Evolutionary conservation across 345 rosid species (phyloP).

Genomic region (Punica granatum): DNA sequence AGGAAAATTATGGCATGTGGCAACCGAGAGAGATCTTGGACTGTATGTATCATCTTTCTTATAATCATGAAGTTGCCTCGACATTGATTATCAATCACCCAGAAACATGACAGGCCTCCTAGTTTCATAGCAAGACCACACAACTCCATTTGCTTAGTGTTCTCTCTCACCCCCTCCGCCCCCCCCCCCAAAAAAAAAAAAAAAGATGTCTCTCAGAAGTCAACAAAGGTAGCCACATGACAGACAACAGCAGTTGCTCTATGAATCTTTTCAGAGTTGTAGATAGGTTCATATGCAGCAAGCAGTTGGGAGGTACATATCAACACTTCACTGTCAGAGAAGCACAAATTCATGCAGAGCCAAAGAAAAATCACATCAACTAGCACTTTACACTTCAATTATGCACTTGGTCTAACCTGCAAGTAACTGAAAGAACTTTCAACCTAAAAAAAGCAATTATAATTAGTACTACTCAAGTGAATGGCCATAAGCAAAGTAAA

Average conservation of each 20-base stretch:
- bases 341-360: not conserved
- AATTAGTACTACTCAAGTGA: not conserved
- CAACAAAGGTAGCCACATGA: not conserved
- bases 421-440: not conserved
- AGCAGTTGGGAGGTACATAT: not conserved
- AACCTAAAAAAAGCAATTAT: not conserved
- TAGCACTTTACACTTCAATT: not conserved
- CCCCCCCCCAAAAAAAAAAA: too few species aligned
- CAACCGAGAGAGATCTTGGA: slow-evolving; percentile 60
- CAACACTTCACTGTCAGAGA: not conserved
- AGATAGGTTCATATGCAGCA: not conserved
- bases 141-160: not conserved
- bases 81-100: slow-evolving; percentile 28
- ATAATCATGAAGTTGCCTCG: slow-evolving; percentile 33
- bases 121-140: slow-evolving; percentile 1
- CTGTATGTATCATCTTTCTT: slow-evolving; percentile 50
- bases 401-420: not conserved
- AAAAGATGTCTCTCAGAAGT: not conserved
- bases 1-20: slow-evolving; percentile 77
- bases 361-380: not conserved
- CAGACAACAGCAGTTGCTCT: not conserved
- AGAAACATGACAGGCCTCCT: slow-evolving; percentile 6
- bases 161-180: not conserved
- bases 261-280: not conserved
- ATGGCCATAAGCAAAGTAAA: not conserved